Base-by-base conservation (phyloP, 805 yeast species). In the Clavispora vitiphila region DNA sequence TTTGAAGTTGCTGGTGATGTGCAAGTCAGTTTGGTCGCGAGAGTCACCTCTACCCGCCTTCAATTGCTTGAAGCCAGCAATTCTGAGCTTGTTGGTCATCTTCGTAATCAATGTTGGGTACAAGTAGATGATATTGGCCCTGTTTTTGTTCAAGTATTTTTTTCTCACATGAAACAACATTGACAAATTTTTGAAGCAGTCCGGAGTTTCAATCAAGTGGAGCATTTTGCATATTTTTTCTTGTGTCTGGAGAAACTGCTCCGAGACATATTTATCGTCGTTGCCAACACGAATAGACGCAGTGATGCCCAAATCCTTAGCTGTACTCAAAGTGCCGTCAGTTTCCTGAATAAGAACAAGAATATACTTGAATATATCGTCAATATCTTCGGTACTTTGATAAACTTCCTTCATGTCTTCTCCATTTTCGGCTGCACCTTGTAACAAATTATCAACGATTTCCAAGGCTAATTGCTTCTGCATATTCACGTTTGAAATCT, bases 71-170 rank as follows among this genome's bases (percentile, higher is more conserved):
- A 54, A 53, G 2, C 73, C 72, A 9, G 61, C 56, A 8, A 65
- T 67, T 51, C 86, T 75, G 22, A 86, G 73, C 19, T 85, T 62
- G 54, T 72, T 75, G 51, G 88, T 68, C 16, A 81, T 74, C 39
- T 72, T 72, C 39, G 80, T 72, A 21, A 89, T 76, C 32, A 91
- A 63, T 1, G 96, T 76, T 4, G 96, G 95, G 57, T 81, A 86
- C 0, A 93, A 83, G 56, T 72, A 79, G 46, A 73, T 73, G 34
- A 80, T 73, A 49, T 80, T 78, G 25, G 61, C 66, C 1, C 72
- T 71, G n/a, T 83, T 83, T 26, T 73, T 72, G 39, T 71, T 61
- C 40, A 86, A 67, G 32, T 74, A 72, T 43, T 69, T 71, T 45
- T 64, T 68, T 37, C 67, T 54, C 27, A 67, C 54, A 41, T 66